Percentiles rank a stretch among this genome's conserved stretches.
Evolutionary conservation across 116 monocot genomes (phyloP).

Genomic region (Phalaenopsis hybrid): DNA sequence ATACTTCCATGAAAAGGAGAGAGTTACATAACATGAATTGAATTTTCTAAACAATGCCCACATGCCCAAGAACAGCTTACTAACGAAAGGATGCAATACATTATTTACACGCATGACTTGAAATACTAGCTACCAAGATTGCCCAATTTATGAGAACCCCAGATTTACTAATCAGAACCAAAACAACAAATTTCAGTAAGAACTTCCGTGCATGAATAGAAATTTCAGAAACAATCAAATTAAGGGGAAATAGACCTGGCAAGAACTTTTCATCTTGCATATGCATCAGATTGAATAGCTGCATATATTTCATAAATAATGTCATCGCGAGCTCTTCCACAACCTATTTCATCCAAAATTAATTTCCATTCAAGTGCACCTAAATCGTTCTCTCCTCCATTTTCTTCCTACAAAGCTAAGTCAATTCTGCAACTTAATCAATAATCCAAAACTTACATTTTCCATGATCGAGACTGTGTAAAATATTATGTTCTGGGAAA

Average conservation of each 20-base stretch:
- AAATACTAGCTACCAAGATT: neutral
- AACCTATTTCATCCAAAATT: neutral
- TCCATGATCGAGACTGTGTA: neutral
- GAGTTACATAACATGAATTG: neutral
- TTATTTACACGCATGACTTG: neutral
- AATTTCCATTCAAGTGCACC: neutral
- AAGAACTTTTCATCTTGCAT: neutral
- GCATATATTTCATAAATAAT: neutral
- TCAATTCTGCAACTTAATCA: conserved; percentile 3
- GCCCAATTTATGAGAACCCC: neutral
- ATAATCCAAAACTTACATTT: neutral
- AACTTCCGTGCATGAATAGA: neutral
- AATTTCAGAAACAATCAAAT: neutral
- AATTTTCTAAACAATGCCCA: neutral
- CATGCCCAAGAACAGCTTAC: neutral
- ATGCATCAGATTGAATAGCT: neutral
- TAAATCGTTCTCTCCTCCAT: neutral
- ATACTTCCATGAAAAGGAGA: no score
- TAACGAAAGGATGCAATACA: neutral
- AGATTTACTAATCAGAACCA: neutral
- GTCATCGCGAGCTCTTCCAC: neutral
- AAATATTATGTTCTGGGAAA: neutral
- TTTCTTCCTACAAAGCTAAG: neutral
- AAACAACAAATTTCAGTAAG: neutral
- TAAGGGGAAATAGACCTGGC: neutral